These are phyloP conservation scores for Coix lacrymajobi DNA, from an alignment of 176 grass and related monocot species.

Conservation along the genomic window DNA sequence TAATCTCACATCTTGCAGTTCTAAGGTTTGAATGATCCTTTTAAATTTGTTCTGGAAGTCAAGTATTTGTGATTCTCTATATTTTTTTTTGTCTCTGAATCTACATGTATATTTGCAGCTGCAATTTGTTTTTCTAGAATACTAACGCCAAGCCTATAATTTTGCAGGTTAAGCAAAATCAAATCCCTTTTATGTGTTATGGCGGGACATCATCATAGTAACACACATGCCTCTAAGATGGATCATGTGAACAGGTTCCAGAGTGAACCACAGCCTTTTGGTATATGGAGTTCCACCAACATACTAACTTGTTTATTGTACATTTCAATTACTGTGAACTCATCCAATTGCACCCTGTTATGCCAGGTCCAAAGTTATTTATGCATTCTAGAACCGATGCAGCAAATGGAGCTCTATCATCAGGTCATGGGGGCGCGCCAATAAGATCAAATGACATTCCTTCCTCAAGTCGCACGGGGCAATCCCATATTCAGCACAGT, in stretches of 20 bases:
- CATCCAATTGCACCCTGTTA: slow-evolving; percentile 11
- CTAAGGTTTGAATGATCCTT: slow-evolving; percentile 30
- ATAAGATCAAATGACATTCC: slow-evolving; percentile 35
- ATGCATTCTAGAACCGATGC: slow-evolving; percentile 41
- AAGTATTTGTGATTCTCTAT: slow-evolving; percentile 4
- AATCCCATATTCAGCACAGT: slow-evolving; percentile 32
- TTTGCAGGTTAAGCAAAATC: slow-evolving; percentile 23
- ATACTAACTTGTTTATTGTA: not conserved
- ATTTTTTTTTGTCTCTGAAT: not conserved
- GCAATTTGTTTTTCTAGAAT: not conserved
- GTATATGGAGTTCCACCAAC: slow-evolving; percentile 23
- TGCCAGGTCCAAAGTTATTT: slow-evolving; percentile 44
- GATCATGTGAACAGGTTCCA: slow-evolving; percentile 33
- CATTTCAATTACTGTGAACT: slow-evolving; percentile 12
- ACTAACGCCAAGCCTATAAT: slow-evolving; percentile 19
- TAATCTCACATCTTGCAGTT: not conserved
- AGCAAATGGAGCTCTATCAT: slow-evolving; percentile 14
- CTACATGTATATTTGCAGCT: not conserved
- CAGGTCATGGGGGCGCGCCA: slow-evolving; percentile 15
- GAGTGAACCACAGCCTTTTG: slow-evolving; percentile 42
- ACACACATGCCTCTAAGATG: slow-evolving; percentile 36
- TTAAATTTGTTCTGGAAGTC: not conserved
- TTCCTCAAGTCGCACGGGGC: slow-evolving; percentile 26
- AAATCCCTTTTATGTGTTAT: slow-evolving; percentile 25
- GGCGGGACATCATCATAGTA: slow-evolving; percentile 42